Evolutionary conservation across 345 rosid genomes (phyloP).

Genomic region (Excoecaria agallocha): DNA sequence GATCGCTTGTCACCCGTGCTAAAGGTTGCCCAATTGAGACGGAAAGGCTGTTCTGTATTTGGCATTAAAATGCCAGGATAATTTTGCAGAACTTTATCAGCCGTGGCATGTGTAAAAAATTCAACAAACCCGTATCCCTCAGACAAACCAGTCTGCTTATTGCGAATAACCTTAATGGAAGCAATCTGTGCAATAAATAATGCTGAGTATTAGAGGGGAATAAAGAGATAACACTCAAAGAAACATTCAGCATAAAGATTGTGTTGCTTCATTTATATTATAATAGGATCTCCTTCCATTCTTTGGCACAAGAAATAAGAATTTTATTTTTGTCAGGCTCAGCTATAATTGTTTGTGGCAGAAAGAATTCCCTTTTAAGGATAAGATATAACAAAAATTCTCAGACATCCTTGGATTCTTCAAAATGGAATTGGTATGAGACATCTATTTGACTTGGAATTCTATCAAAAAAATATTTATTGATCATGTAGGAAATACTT

Average conservation of each 20-base stretch:
- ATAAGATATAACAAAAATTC: neutral
- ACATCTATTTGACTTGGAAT: neutral
- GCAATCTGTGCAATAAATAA: conserved; percentile 48
- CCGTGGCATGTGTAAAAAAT: conserved; percentile 74
- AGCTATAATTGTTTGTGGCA: neutral
- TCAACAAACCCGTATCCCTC: conserved; percentile 99
- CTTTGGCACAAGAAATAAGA: neutral
- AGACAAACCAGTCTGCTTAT: conserved; percentile 78
- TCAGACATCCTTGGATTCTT: neutral
- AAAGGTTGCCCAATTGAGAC: conserved; percentile 97
- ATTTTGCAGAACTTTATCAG: conserved; percentile 78
- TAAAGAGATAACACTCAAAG: neutral
- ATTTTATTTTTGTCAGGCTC: neutral
- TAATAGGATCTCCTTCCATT: neutral
- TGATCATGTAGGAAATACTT: neutral
- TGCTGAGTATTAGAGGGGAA: conserved; percentile 1
- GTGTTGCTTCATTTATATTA: neutral
- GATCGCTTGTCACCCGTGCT: conserved; percentile 81
- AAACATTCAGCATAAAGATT: neutral
- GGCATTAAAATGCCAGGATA: conserved; percentile 67
- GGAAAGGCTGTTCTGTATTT: conserved; percentile 81
- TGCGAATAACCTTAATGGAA: conserved; percentile 89
- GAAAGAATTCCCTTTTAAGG: neutral
- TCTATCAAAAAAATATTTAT: neutral
- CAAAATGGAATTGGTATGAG: neutral